These are phyloP conservation scores for Candida frijolesensis DNA, from an alignment of 1,139 yeast genomes.

Conservation along the genomic window DNA sequence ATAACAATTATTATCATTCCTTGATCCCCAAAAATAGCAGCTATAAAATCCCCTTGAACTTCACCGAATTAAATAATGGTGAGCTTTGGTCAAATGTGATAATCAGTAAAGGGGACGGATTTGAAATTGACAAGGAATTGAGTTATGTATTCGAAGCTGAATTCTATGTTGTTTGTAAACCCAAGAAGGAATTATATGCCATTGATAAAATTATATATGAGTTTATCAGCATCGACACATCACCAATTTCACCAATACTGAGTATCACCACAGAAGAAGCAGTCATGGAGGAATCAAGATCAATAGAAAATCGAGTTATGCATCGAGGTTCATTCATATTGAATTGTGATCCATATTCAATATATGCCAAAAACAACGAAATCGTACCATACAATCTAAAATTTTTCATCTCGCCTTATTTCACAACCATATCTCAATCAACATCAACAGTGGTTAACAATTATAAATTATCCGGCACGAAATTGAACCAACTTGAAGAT, in stretches of 20 bases:
- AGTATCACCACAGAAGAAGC: not conserved
- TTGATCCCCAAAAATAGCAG: slow-evolving; percentile 24
- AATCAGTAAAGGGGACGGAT: slow-evolving; percentile 1
- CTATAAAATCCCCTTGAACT: slow-evolving; percentile 14
- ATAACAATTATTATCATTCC: slow-evolving; percentile 26
- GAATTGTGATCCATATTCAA: slow-evolving; percentile 34
- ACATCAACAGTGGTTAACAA: slow-evolving; percentile 22
- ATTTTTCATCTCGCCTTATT: slow-evolving; percentile 40
- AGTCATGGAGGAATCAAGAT: not conserved
- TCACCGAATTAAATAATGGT: slow-evolving; percentile 5
- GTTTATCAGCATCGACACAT: not conserved
- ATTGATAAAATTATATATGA: slow-evolving; percentile 8
- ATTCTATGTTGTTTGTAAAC: slow-evolving; percentile 12
- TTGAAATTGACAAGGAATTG: slow-evolving; percentile 13
- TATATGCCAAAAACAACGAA: slow-evolving; percentile 32
- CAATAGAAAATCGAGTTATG: slow-evolving; percentile 1
- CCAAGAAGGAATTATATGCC: not conserved
- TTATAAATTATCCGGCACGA: slow-evolving; percentile 10
- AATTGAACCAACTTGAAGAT: slow-evolving; percentile 5
- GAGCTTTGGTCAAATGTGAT: slow-evolving; percentile 4
- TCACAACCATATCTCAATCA: slow-evolving; percentile 13
- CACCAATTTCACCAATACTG: no score
- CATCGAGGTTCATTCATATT: slow-evolving; percentile 20
- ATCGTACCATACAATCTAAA: slow-evolving; percentile 40
- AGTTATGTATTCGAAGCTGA: slow-evolving; percentile 13